Percentiles rank a stretch among this genome's conserved stretches.
These are phyloP conservation scores for Epichloe festucae DNA, from an alignment of 2,329 filamentous ascomycete genomes.

Conservation along the genomic window DNA sequence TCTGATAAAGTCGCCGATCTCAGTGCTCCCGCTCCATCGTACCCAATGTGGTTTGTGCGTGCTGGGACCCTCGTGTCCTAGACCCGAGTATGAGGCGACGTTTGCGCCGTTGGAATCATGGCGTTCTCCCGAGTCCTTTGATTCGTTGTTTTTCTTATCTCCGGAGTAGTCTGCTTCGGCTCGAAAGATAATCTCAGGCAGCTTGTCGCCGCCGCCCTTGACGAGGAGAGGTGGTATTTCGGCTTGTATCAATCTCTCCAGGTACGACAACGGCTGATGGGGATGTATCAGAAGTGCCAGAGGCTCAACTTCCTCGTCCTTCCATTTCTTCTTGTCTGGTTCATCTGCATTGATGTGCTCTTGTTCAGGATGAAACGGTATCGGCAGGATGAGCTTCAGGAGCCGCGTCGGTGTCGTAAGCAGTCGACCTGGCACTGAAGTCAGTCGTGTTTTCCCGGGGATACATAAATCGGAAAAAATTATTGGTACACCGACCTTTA, in stretches of 20 bases:
- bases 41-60: constrained; percentile 48
- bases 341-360: constrained; percentile 28
- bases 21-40: constrained; percentile 76
- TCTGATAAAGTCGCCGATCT: constrained; percentile 87
- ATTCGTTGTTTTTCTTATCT: constrained; percentile 11
- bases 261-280: constrained; percentile 80
- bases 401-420: constrained; percentile 69
- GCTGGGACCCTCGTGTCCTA: constrained; percentile 46
- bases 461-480: background rate
- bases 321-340: constrained; percentile 19
- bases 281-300: constrained; percentile 78
- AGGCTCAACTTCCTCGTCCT: constrained; percentile 49
- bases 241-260: constrained; percentile 78
- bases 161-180: constrained; percentile 58
- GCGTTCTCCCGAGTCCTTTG: constrained; percentile 13
- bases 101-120: constrained; percentile 41
- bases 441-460: background rate
- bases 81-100: constrained; percentile 58
- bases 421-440: constrained; percentile 45
- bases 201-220: constrained; percentile 50
- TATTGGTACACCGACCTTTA: constrained; percentile 15
- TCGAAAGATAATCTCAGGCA: constrained; percentile 65
- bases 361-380: constrained; percentile 34
- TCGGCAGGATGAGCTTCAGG: constrained; percentile 67
- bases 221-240: constrained; percentile 61